These are phyloP conservation scores for Cercis canadensis DNA, from an alignment of 306 rosid genomes.

Conservation along the genomic window DNA sequence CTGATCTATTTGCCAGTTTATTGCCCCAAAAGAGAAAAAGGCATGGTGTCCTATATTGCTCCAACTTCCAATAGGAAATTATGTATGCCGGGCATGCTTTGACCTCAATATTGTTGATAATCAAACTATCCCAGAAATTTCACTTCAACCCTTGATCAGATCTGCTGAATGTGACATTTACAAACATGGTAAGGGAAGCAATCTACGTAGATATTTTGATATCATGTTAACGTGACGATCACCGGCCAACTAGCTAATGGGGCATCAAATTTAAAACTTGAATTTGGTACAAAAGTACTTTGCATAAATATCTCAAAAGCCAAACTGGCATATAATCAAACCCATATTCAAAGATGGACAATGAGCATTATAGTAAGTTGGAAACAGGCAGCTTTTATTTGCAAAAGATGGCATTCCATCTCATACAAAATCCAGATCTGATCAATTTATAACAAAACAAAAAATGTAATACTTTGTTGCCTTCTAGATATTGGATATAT, in stretches of 20 bases:
- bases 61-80: too few relatives aligned
- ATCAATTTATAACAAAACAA: constrained; percentile 46
- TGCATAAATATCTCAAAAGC: constrained; percentile 13
- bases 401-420: constrained; percentile 65
- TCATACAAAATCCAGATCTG: constrained; percentile 40
- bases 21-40: background rate
- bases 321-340: constrained; percentile 26
- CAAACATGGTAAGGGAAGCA: background rate
- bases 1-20: too few relatives aligned
- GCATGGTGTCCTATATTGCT: background rate
- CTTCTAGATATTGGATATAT: constrained; percentile 56
- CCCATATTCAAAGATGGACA: background rate
- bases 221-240: background rate
- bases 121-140: background rate
- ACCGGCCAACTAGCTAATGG: background rate
- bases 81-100: background rate
- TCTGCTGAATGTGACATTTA: too few relatives aligned
- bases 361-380: constrained; percentile 27
- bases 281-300: background rate
- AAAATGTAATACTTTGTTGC: constrained; percentile 33
- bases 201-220: background rate
- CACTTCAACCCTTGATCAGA: too few relatives aligned
- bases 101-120: background rate
- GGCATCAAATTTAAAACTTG: background rate
- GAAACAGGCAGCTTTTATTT: constrained; percentile 64